Conservation (phyloP, 305 asterid genomes). For the Nicotiana rustica region DNA sequence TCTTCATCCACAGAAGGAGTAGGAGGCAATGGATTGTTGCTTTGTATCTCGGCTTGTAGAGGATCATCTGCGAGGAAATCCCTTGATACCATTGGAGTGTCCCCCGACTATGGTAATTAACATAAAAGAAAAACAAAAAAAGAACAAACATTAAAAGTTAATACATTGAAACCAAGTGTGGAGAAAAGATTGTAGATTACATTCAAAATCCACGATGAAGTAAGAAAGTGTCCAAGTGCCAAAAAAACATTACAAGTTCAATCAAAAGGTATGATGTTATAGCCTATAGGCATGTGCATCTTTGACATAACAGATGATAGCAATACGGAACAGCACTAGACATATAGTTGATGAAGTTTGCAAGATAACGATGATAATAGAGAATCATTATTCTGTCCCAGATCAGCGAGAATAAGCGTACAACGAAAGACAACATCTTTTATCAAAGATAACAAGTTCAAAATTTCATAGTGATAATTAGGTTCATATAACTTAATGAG, state of each 20-base stretch:
- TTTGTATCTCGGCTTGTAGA: conserved; percentile 62
- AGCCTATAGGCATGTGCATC: background rate
- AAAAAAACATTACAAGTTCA: conserved; percentile 1
- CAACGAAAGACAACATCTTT: too few species aligned
- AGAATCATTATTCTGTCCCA: background rate
- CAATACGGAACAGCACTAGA: background rate
- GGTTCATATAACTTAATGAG: background rate
- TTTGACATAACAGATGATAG: conserved; percentile 18
- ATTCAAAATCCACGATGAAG: too few species aligned
- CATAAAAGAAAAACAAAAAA: conserved; percentile 28
- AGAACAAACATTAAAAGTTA: too few species aligned
- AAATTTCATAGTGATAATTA: background rate
- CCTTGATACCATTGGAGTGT: conserved; percentile 58
- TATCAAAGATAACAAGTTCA: background rate
- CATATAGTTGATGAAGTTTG: background rate
- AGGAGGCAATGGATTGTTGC: conserved; percentile 55
- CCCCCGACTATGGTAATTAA: conserved; percentile 55
- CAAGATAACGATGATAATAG: background rate
- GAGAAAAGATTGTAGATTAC: too few species aligned
- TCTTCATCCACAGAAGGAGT: conserved; percentile 71
- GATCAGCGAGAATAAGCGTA: background rate
- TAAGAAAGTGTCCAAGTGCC: too few species aligned
- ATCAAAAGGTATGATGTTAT: conserved; percentile 15
- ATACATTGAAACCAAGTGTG: too few species aligned
- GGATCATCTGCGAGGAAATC: conserved; percentile 67